Conservation (phyloP, 345 rosid genomes). For the Gossypium herbaceum region DNA sequence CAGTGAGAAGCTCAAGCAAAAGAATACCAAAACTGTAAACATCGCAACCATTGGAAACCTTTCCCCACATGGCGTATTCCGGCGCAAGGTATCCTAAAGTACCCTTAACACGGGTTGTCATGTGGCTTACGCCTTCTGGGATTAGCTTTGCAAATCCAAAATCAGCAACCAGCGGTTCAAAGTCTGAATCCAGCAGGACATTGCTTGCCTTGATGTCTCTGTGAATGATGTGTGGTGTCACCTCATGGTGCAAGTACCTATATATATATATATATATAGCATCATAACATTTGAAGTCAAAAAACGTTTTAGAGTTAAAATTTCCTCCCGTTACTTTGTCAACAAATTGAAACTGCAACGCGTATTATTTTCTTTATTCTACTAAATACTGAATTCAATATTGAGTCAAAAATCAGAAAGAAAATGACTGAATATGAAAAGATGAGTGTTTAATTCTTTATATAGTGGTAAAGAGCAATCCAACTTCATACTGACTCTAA, state of each 20-base stretch:
- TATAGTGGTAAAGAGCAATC: too few species aligned
- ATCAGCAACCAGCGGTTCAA: constrained; percentile 76
- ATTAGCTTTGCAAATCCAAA: constrained; percentile 81
- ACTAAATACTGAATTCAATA: too few species aligned
- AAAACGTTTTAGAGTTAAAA: too few species aligned
- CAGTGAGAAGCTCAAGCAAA: constrained; percentile 62
- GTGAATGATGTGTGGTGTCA: constrained; percentile 57
- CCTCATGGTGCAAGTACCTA: constrained; percentile 71
- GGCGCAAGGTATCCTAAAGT: constrained; percentile 82
- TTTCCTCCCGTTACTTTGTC: too few species aligned
- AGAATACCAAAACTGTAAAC: constrained; percentile 87
- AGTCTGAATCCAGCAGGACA: constrained; percentile 64
- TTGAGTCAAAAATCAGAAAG: too few species aligned
- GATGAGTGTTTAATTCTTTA: too few species aligned
- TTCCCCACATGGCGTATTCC: constrained; percentile 80
- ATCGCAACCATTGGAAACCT: constrained; percentile 74
- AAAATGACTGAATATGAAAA: too few species aligned
- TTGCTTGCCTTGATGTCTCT: constrained; percentile 61
- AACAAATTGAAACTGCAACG: too few species aligned
- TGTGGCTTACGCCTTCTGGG: constrained; percentile 72
- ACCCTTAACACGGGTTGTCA: constrained; percentile 73
- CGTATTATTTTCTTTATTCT: too few species aligned
- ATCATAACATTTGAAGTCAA: not conserved
- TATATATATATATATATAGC: not conserved
- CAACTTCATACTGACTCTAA: too few species aligned